Conservation (phyloP, 2,329 filamentous ascomycete species). For the Ambrosiella xylebori region DNA sequence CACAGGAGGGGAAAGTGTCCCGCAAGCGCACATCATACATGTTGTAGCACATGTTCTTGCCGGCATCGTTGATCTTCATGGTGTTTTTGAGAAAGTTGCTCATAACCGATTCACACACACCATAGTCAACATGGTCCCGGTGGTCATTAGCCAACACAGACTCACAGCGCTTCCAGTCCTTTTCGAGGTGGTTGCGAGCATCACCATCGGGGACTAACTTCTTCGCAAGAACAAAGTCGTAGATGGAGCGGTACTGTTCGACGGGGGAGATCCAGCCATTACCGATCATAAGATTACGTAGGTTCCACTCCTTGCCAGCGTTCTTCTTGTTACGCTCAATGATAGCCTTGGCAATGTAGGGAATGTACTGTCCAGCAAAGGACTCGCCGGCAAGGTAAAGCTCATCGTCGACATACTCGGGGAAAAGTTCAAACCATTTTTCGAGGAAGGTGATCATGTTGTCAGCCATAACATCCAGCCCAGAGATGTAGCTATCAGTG, state of each 20-base stretch:
- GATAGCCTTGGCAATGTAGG: conserved; percentile 86
- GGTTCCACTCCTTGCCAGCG: conserved; percentile 42
- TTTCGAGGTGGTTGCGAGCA: conserved; percentile 40
- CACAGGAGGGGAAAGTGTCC: conserved; percentile 68
- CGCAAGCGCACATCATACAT: conserved; percentile 91
- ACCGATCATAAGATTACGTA: conserved; percentile 78
- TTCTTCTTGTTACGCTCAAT: conserved; percentile 65
- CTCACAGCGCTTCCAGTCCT: conserved; percentile 51
- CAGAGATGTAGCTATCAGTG: conserved; percentile 69
- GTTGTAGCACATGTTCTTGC: conserved; percentile 54
- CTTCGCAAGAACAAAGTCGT: conserved; percentile 57
- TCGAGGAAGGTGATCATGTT: conserved; percentile 82
- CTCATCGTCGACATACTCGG: conserved; percentile 85
- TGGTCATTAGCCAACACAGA: conserved; percentile 34
- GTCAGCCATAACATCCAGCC: conserved; percentile 73
- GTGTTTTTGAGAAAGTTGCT: conserved; percentile 53
- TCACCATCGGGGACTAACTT: conserved; percentile 38
- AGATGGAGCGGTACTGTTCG: conserved; percentile 79
- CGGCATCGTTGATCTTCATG: conserved; percentile 24
- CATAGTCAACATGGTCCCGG: conserved; percentile 43
- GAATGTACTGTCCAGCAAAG: conserved; percentile 91
- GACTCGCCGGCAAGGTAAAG: conserved; percentile 87
- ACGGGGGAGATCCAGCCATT: conserved; percentile 92
- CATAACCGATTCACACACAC: conserved; percentile 61
- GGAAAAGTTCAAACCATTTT: conserved; percentile 80